These are phyloP conservation scores for Chaetomidium leptoderma DNA, from an alignment of 495 filamentous ascomycete genomes.

Conservation along the genomic window DNA sequence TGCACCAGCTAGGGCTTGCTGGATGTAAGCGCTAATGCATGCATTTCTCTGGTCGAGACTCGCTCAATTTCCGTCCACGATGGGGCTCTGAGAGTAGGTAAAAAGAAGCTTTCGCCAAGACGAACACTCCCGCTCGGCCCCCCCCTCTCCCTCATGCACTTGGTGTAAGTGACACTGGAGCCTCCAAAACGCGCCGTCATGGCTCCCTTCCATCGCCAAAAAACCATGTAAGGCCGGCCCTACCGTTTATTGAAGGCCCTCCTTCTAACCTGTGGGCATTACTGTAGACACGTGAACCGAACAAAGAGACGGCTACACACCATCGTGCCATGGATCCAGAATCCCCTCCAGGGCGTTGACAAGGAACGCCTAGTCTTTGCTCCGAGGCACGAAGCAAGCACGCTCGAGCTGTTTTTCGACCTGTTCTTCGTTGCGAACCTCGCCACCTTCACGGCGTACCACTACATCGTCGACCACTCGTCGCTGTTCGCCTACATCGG, in stretches of 20 bases:
- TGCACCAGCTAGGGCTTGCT: too few relatives aligned
- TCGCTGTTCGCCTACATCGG: conserved; percentile 27
- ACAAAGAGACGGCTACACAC: conserved; percentile 21
- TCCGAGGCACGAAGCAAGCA: conserved; percentile 47
- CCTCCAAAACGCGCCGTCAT: not conserved
- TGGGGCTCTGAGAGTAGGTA: too few relatives aligned
- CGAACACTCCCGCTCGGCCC: not conserved
- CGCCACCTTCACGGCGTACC: conserved; percentile 53
- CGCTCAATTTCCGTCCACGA: too few relatives aligned
- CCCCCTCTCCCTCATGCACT: not conserved
- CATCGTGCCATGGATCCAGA: conserved; percentile 24
- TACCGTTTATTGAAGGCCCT: too few relatives aligned
- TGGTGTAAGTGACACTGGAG: not conserved
- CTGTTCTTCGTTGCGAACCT: conserved; percentile 60
- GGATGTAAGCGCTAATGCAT: too few relatives aligned
- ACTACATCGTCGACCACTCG: conserved; percentile 40
- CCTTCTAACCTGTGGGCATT: too few relatives aligned
- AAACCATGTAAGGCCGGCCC: not conserved
- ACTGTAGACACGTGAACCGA: conserved; percentile 7
- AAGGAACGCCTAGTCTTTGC: conserved; percentile 24
- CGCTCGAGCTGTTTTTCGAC: conserved; percentile 57
- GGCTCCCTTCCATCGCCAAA: not conserved
- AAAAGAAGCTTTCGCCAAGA: conserved; percentile 4
- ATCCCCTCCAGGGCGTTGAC: conserved; percentile 28
- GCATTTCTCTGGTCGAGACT: too few relatives aligned